These are phyloP conservation scores for Hypericum perforatum DNA, from an alignment of 345 rosid species.

Conservation along the genomic window DNA sequence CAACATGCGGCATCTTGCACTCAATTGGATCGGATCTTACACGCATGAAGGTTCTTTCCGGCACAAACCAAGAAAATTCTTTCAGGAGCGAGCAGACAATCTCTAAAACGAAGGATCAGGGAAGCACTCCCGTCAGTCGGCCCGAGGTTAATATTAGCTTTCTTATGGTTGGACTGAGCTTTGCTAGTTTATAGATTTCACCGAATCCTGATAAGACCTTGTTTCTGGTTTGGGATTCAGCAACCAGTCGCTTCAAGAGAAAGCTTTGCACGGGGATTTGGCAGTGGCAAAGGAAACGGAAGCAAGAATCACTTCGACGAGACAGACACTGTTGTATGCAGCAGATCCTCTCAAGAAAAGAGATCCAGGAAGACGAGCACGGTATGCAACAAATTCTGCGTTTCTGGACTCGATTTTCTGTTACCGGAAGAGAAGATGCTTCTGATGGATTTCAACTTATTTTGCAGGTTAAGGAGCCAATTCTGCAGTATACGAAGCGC, in stretches of 20 bases:
- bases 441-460: neutral
- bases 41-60: constrained; percentile 66
- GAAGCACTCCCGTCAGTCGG: constrained; percentile 65
- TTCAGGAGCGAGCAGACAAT: constrained; percentile 48
- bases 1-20: constrained; percentile 79
- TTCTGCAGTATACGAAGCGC: constrained; percentile 63
- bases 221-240: constrained; percentile 3
- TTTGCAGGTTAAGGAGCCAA: constrained; percentile 86
- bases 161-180: neutral
- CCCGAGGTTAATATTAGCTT: constrained; percentile 41
- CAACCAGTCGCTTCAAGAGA: constrained; percentile 86
- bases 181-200: neutral
- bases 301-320: constrained; percentile 28
- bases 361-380: constrained; percentile 75
- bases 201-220: neutral
- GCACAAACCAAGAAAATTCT: constrained; percentile 39
- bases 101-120: constrained; percentile 39
- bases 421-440: no score
- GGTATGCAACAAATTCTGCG: constrained; percentile 25
- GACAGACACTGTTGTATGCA: constrained; percentile 25
- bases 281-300: constrained; percentile 28
- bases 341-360: constrained; percentile 56
- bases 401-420: no score
- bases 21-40: constrained; percentile 93
- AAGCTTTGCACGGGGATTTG: constrained; percentile 47